Base-by-base conservation (phyloP, 1,139 yeast genomes). In the Debaryomyces nepalensis region DNA sequence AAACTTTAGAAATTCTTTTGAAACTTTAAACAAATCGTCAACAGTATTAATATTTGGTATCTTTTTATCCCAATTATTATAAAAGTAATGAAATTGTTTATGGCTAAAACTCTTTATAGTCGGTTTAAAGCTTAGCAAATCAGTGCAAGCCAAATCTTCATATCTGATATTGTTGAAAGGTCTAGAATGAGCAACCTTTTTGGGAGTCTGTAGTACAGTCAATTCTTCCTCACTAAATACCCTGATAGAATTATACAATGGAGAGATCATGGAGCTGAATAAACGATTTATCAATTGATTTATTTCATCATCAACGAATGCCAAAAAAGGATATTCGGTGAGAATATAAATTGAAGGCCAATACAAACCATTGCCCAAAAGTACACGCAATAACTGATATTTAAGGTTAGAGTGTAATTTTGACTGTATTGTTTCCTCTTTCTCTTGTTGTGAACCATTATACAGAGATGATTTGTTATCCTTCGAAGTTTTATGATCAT, bases 291-390 rank as follows among this genome's bases (percentile, higher is more conserved):
- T 63, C 23, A 79, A 61, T n/a, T 62, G 66, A 0, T 80, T 69
- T 6, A 84, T 59, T 9, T 75, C 81, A 0, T 73, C 73, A 48
- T 81, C 82, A 1, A 84, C 67, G 34, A 75, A 67, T 1, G 84
- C 79, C 37, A 89, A 61, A 46, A 71, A 79, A 5, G 96, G 95
- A 53, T 79, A 80, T 46, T 75, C 74, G 2, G 81, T 66, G 4
- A 90, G 65, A 3, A 89, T 69, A 52, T 65, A 81, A 4, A 87
- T 50, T 0, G 89, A 70, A 1, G 93, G 90, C 61, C 80, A 71
- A 38, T 83, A 71, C 36, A 85, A 65, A 0, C 95, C 95, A 45
- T 75, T 77, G 0, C 79, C 64, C n/a, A 89, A 61, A 32, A 84
- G 68, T 5, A 74, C 67, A 47, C 78, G 72, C 16, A 85, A 59